Percentiles rank a stretch among this genome's conserved stretches.
These are phyloP conservation scores for Fraxinus nigra DNA, from an alignment of 305 asterid species.

Conservation along the genomic window DNA sequence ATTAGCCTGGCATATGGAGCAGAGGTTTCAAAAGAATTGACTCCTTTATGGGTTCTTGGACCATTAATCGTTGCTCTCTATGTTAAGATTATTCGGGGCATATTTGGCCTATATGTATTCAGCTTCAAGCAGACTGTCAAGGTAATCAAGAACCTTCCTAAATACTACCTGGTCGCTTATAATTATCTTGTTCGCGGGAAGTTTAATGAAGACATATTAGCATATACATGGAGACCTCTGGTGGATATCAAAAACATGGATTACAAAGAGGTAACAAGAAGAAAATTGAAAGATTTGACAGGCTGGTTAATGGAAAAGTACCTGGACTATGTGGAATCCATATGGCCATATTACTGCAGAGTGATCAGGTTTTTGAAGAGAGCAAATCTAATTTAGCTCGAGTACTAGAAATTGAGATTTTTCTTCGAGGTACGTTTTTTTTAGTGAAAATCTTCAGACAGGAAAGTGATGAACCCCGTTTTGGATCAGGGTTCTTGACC, in stretches of 20 bases:
- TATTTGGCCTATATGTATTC: slow-evolving; percentile 58
- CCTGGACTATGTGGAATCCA: slow-evolving; percentile 68
- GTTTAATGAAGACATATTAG: slow-evolving; percentile 48
- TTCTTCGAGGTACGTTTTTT: slow-evolving; percentile 13
- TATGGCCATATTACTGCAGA: slow-evolving; percentile 91
- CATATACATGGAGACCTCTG: slow-evolving; percentile 51
- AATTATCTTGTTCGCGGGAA: slow-evolving; percentile 53
- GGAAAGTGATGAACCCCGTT: slow-evolving; percentile 24
- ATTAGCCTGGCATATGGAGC: slow-evolving; percentile 61
- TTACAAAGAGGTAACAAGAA: slow-evolving; percentile 36
- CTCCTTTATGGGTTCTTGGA: slow-evolving; percentile 84
- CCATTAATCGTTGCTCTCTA: slow-evolving; percentile 67
- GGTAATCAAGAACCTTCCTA: slow-evolving; percentile 54
- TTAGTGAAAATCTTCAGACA: slow-evolving; percentile 23
- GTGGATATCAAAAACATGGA: slow-evolving; percentile 44
- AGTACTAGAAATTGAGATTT: slow-evolving; percentile 4
- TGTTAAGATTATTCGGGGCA: slow-evolving; percentile 48
- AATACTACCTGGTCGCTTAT: slow-evolving; percentile 37
- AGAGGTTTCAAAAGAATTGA: slow-evolving; percentile 72
- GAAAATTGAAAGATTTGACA: slow-evolving; percentile 42
- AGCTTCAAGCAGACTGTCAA: slow-evolving; percentile 65
- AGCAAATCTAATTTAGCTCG: slow-evolving; percentile 59
- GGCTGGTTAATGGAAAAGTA: slow-evolving; percentile 55
- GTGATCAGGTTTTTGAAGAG: slow-evolving; percentile 82
- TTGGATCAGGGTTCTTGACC: slow-evolving; percentile 29